Evolutionary conservation across 2,329 filamentous ascomycete species (phyloP).

Genomic region (Trichophyton benhamiae): DNA sequence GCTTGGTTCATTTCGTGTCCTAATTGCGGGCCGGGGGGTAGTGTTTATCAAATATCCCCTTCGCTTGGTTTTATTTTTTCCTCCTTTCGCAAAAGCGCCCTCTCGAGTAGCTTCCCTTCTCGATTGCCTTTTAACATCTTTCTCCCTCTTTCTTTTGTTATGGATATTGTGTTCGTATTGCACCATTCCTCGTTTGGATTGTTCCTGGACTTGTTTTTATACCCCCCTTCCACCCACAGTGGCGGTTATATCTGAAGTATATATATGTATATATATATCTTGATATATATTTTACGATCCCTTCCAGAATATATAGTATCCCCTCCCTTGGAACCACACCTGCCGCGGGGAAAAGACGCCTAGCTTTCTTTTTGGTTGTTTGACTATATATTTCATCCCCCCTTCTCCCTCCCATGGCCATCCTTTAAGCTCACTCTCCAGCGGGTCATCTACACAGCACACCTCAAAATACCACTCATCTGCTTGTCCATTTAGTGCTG

Average conservation of each 20-base stretch:
- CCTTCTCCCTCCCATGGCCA: constrained; percentile 6
- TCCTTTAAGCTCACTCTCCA: constrained; percentile 6
- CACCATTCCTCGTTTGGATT: constrained; percentile 1
- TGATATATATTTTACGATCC: constrained; percentile 5
- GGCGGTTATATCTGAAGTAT: constrained; percentile 4
- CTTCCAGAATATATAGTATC: constrained; percentile 4
- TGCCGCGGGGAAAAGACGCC: constrained; percentile 6
- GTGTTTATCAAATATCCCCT: constrained; percentile 10
- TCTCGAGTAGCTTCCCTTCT: constrained; percentile 3
- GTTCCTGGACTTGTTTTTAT: constrained; percentile 6
- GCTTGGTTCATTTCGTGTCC: constrained; percentile 20
- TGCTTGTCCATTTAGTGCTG: constrained; percentile 2
- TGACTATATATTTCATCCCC: constrained; percentile 5
- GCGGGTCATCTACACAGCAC: constrained; percentile 9
- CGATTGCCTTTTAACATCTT: constrained; percentile 7
- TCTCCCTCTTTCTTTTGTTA: constrained; percentile 9
- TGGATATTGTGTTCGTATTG: constrained; percentile 12
- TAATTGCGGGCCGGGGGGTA: constrained; percentile 12
- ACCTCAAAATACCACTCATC: constrained; percentile 9
- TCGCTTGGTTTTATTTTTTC: constrained; percentile 9
- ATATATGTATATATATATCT: not conserved
- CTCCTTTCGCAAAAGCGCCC: constrained; percentile 9
- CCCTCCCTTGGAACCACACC: constrained; percentile 6
- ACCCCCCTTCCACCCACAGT: constrained; percentile 1
- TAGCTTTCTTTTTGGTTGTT: not conserved